phyloP scores from a whole-genome alignment of 768 basidiomycete genomes.

The Boletus rubropictus region DNA sequence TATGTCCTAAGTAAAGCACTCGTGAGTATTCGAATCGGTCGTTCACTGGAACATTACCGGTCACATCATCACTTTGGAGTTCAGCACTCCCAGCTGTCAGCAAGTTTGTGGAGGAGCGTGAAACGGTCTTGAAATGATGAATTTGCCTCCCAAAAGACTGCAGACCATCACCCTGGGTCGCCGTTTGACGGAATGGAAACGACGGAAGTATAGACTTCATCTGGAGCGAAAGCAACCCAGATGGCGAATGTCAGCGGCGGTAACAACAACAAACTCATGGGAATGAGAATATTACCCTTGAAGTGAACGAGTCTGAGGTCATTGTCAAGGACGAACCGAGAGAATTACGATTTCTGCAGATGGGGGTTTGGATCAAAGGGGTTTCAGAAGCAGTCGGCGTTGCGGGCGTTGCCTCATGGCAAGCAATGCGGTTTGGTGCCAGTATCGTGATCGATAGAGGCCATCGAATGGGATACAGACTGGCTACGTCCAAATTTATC shows the following conservation, averaged over 20 bases:
- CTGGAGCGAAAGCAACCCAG: conserved; percentile 3
- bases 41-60: conserved; percentile 8
- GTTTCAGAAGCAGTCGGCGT: conserved; percentile 1
- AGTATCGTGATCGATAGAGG: conserved; percentile 9
- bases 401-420: conserved; percentile 25
- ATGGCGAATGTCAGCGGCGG: conserved; percentile 1
- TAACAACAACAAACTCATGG: background rate
- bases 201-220: background rate
- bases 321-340: conserved; percentile 4
- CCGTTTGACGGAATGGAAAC: background rate
- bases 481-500: background rate
- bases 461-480: background rate
- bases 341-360: conserved; percentile 2
- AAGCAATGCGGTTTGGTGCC: conserved; percentile 13
- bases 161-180: background rate
- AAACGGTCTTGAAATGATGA: background rate
- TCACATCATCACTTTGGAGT: background rate
- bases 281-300: conserved; percentile 8
- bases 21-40: conserved; percentile 3
- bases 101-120: conserved; percentile 3
- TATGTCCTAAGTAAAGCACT: background rate
- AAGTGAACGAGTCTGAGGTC: conserved; percentile 2
- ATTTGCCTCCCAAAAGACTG: background rate
- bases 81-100: background rate
- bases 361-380: conserved; percentile 3